Evolutionary conservation across 139 green algal genomes (phyloP), one percentile per base, ranked within the genome.

Genomic region (Coccomyxa sp.): DNA sequence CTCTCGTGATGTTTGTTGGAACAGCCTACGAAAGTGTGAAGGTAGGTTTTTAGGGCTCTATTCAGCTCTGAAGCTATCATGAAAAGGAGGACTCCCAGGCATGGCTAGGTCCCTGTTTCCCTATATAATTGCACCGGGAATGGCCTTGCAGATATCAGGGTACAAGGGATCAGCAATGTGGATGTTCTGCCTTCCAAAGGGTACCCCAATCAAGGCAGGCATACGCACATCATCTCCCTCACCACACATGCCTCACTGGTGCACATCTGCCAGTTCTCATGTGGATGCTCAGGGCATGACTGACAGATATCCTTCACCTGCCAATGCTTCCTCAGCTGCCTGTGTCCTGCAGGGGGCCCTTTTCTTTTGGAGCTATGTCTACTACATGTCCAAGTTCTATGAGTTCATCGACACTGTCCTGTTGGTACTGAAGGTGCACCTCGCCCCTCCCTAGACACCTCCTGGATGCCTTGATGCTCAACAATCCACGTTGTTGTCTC

Each of bases 351-450:
- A 79, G 64, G 85, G 84, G 7, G 33, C 55, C 12, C 50, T 89
- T 1, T 89, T 77, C 70, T 89, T 85, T 70, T 87, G 84, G 84
- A 79, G 74, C 31, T 89, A 89, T 74, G 34, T 82, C 8, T 90
- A 90, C 73, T 90, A 90, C 85, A 58, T 90, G 0, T 84, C 72
- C 37, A 91, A 91, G 70, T 89, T 81, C 36, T 89, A 88, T 64
- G 87, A 91, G 80, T 72, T 88, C 27, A 22, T 91, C n/a, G 87
- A 91, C 74, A 91, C 87, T 3, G 35, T 88, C 18, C 77, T 91
- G 24, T 73, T 91, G 12, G 70, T 84, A 24, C 41, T 88, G 37
- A 89, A 85, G 81, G 77, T 75, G 64, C n/a, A 27, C 64, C 33
- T 24, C 64, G 14, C 33, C n/a, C 22, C 64, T 35, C n/a, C n/a